These are phyloP conservation scores for Knufia fluminis DNA, from an alignment of 2,329 filamentous ascomycete genomes.

Conservation along the genomic window DNA sequence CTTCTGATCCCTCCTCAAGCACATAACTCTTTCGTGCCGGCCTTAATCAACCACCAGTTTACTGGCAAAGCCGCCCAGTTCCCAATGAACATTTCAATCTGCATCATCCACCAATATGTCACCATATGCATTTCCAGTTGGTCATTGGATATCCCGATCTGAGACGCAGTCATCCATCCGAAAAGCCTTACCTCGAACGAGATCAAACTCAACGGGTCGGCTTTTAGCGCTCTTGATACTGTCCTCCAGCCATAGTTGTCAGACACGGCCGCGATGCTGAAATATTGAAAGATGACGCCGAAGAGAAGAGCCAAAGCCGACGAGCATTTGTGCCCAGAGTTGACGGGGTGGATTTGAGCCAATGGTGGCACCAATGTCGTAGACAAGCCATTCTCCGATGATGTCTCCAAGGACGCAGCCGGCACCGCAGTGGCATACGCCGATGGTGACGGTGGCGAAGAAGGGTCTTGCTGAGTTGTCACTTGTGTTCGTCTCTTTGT, in stretches of 20 bases:
- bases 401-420: constrained; percentile 26
- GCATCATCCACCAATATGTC: constrained; percentile 29
- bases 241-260: constrained; percentile 24
- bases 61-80: constrained; percentile 25
- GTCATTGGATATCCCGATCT: constrained; percentile 24
- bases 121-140: constrained; percentile 23
- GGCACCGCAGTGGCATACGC: constrained; percentile 26
- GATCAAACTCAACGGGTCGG: constrained; percentile 24
- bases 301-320: constrained; percentile 25
- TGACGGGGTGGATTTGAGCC: constrained; percentile 1
- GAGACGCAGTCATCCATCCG: constrained; percentile 26
- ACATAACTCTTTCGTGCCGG: constrained; percentile 20
- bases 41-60: constrained; percentile 25
- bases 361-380: constrained; percentile 22
- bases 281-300: constrained; percentile 28
- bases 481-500: no score
- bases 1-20: constrained; percentile 13
- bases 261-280: constrained; percentile 27
- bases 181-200: constrained; percentile 27
- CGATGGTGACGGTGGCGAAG: constrained; percentile 23
- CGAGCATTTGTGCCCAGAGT: constrained; percentile 18
- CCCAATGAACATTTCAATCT: constrained; percentile 26
- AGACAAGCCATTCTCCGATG: constrained; percentile 26
- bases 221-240: constrained; percentile 24
- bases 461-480: not conserved